Base-by-base conservation (phyloP, 2,329 filamentous ascomycete genomes). In the Cladosporium sphaerospermum region DNA sequence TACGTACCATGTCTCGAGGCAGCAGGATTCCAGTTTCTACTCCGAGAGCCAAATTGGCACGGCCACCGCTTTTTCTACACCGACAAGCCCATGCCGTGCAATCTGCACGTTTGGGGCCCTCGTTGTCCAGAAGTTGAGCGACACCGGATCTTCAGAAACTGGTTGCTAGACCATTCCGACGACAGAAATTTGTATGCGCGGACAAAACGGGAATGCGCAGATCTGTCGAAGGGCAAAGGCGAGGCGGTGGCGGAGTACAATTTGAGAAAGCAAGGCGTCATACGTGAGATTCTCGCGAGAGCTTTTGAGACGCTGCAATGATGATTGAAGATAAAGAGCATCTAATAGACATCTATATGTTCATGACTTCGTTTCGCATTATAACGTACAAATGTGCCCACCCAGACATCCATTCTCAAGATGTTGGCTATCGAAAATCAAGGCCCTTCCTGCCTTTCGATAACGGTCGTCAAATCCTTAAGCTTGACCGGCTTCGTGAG, bases 51-150 rank as follows among this genome's bases (percentile, higher is more conserved):
- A 0, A 49, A 39, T 1, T 79, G 75, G 75, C 67, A 78, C 54
- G 63, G 71, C 37, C 78, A 80, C 57, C 75, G 77, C 32, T 73
- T 76, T 59, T 76, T 77, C 61, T 56, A 66, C 52, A 55, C 65
- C 52, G 61, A 68, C 33, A 66, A 70, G 51, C 62, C 71, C 1
- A 52, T 57, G n/a, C 59, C 64, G n/a, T 67, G 66, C 2, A 79
- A 79, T 57, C 42, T 80, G 49, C 77, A 80, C 56, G 74, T 80
- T 34, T 80, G 69, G 59, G 72, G 74, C 0, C 69, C 70, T 1
- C 68, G 69, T 1, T 71, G 64, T 19, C 65, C 73, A 0, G 76
- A 78, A 59, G 63, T 67, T 3, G 66, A 64, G 39, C 63, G 75
- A 0, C 76, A 78, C 52, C 61, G 59, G 28, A 71, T 77, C 32